These are phyloP conservation scores for Colletotrichum aenigma DNA, from an alignment of 2,329 filamentous ascomycete genomes.

Conservation along the genomic window DNA sequence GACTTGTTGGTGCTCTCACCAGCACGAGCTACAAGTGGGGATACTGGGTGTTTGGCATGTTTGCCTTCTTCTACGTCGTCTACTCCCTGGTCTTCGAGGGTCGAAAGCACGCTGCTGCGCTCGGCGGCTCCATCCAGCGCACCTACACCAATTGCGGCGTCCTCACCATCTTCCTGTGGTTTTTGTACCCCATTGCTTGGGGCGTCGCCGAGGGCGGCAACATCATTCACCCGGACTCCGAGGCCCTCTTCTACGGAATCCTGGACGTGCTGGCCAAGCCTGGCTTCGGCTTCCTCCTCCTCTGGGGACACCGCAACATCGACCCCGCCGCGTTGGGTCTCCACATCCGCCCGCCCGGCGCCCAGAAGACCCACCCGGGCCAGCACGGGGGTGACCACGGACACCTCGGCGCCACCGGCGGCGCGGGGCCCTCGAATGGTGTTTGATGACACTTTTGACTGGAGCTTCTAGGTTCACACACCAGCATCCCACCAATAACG, in stretches of 20 bases:
- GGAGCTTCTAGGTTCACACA: not conserved
- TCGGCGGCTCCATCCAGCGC: slow-evolving; percentile 57
- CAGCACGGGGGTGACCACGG: slow-evolving; percentile 8
- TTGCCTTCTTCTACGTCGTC: slow-evolving; percentile 62
- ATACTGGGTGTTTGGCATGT: slow-evolving; percentile 63
- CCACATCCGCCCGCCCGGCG: slow-evolving; percentile 31
- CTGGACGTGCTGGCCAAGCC: slow-evolving; percentile 70
- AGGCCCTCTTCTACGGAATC: slow-evolving; percentile 72
- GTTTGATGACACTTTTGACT: not conserved
- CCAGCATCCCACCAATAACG: not conserved
- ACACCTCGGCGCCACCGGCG: not conserved
- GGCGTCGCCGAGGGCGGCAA: slow-evolving; percentile 69
- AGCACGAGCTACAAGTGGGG: slow-evolving; percentile 70
- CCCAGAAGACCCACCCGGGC: not conserved
- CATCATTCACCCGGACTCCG: slow-evolving; percentile 67
- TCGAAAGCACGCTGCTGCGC: slow-evolving; percentile 56
- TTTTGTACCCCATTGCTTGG: slow-evolving; percentile 69
- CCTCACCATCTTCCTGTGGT: slow-evolving; percentile 66
- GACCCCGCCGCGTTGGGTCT: slow-evolving; percentile 61
- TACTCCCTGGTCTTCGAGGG: slow-evolving; percentile 63
- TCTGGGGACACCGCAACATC: slow-evolving; percentile 68
- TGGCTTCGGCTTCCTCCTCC: slow-evolving; percentile 62
- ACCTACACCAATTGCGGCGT: slow-evolving; percentile 61
- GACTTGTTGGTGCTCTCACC: slow-evolving; percentile 69
- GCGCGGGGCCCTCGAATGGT: not conserved